Evolutionary conservation across 208 protist species (phyloP).

Genomic region (Herpetomonas muscarum): DNA sequence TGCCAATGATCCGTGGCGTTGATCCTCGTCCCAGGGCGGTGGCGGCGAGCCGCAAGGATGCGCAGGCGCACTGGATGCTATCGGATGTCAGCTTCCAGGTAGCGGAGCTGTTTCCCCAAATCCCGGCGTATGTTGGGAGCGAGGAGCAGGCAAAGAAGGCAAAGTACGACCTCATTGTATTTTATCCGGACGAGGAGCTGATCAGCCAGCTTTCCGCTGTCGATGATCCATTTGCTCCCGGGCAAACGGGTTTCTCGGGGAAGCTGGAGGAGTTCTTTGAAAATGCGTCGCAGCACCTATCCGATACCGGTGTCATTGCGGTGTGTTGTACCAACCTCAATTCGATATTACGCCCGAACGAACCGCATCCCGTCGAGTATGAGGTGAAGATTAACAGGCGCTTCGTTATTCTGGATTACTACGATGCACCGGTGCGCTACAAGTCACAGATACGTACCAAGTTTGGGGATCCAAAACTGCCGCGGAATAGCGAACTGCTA

Average conservation of each 20-base stretch:
- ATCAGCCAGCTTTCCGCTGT: constrained; percentile 26
- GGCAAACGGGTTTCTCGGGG: constrained; percentile 44
- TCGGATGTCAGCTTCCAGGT: constrained; percentile 74
- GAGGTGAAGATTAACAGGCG: constrained; percentile 84
- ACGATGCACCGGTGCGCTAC: constrained; percentile 62
- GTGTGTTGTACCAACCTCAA: constrained; percentile 83
- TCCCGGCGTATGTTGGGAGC: not conserved
- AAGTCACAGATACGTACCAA: constrained; percentile 25
- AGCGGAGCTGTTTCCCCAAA: constrained; percentile 54
- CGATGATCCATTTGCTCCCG: constrained; percentile 52
- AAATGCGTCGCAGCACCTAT: constrained; percentile 40
- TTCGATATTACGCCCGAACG: constrained; percentile 54
- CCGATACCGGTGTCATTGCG: constrained; percentile 68
- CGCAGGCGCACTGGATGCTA: constrained; percentile 27
- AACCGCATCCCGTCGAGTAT: constrained; percentile 83
- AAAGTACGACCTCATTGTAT: constrained; percentile 73
- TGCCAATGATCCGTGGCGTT: constrained; percentile 79
- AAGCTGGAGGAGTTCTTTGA: constrained; percentile 86
- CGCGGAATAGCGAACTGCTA: constrained; percentile 10
- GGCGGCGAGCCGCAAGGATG: constrained; percentile 43
- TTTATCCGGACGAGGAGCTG: constrained; percentile 75
- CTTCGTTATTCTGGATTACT: constrained; percentile 91
- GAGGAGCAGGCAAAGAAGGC: not conserved
- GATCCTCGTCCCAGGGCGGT: constrained; percentile 70
- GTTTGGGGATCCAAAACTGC: constrained; percentile 17